Evolutionary conservation across 2,329 filamentous ascomycete genomes (phyloP).

Genomic region (Remersonia thermophila): DNA sequence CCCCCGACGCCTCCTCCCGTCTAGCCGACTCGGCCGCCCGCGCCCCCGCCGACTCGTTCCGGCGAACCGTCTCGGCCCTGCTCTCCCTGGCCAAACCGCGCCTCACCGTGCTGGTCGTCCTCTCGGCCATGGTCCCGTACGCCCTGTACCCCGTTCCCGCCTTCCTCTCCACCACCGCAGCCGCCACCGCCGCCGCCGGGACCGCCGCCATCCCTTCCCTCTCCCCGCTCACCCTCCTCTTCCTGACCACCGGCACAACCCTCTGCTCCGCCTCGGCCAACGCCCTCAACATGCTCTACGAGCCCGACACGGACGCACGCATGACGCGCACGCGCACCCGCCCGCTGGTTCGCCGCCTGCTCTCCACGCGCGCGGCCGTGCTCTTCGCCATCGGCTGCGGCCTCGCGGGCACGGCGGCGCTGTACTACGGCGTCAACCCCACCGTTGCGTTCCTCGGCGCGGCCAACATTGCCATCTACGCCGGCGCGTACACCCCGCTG

Average conservation of each 20-base stretch:
- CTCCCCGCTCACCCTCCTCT: conserved; percentile 80
- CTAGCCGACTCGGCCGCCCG: conserved; percentile 40
- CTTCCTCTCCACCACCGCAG: conserved; percentile 59
- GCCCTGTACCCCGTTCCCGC: conserved; percentile 86
- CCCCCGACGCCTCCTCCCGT: conserved; percentile 35
- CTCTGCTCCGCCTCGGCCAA: conserved; percentile 87
- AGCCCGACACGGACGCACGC: conserved; percentile 75
- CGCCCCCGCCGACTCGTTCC: conserved; percentile 38
- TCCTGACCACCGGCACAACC: conserved; percentile 80
- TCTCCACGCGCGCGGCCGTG: conserved; percentile 58
- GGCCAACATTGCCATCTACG: conserved; percentile 79
- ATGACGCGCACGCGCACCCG: conserved; percentile 91
- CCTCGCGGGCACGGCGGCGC: conserved; percentile 51
- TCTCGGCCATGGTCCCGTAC: conserved; percentile 84
- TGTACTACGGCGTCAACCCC: conserved; percentile 87
- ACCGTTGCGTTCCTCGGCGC: conserved; percentile 79
- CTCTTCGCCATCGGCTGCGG: conserved; percentile 70
- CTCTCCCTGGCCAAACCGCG: conserved; percentile 93
- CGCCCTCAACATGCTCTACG: conserved; percentile 93
- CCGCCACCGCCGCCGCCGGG: conserved; percentile 48
- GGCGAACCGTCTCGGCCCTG: conserved; percentile 63
- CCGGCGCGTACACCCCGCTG: conserved; percentile 81
- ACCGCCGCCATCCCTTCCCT: conserved; percentile 62
- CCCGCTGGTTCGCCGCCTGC: conserved; percentile 70
- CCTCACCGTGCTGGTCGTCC: conserved; percentile 78